phyloP scores from a whole-genome alignment of 306 rosid genomes.

The Cyclanthera cordifolia region DNA sequence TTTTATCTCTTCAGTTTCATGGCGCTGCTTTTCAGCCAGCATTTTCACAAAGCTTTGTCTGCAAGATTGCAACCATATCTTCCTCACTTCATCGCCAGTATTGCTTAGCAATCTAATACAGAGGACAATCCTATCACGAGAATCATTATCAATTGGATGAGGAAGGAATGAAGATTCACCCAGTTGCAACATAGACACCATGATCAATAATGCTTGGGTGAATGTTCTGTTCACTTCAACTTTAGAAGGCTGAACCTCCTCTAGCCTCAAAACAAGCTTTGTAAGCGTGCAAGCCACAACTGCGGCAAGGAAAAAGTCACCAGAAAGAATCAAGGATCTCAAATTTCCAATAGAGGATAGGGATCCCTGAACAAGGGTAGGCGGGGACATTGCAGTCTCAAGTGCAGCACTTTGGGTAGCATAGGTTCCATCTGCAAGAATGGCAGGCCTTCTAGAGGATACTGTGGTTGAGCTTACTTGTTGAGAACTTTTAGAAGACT shows the following conservation, averaged over 20 bases:
- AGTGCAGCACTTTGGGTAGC: constrained; percentile 97
- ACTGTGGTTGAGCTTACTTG: constrained; percentile 50
- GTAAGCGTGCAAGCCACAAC: constrained; percentile 80
- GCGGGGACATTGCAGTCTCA: constrained; percentile 84
- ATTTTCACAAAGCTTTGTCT: constrained; percentile 87
- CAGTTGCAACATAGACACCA: constrained; percentile 83
- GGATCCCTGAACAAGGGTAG: constrained; percentile 70
- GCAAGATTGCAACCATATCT: constrained; percentile 82
- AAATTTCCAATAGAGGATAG: constrained; percentile 66
- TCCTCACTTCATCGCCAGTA: constrained; percentile 62
- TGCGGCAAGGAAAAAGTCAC: constrained; percentile 89
- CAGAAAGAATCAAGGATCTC: constrained; percentile 81
- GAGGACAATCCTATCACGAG: constrained; percentile 71
- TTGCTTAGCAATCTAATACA: constrained; percentile 71
- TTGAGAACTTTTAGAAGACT: constrained; percentile 38
- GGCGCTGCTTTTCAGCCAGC: constrained; percentile 86
- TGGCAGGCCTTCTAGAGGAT: constrained; percentile 89
- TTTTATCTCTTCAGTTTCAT: constrained; percentile 73
- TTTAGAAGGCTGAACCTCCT: constrained; percentile 82
- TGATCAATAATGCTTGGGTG: constrained; percentile 55
- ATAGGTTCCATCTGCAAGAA: constrained; percentile 95
- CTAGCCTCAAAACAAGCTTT: constrained; percentile 77
- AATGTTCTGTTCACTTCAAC: constrained; percentile 73
- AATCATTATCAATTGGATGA: constrained; percentile 85
- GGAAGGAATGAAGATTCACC: constrained; percentile 78